These are phyloP conservation scores for Pichia heedii DNA, from an alignment of 805 yeast species.

Conservation along the genomic window DNA sequence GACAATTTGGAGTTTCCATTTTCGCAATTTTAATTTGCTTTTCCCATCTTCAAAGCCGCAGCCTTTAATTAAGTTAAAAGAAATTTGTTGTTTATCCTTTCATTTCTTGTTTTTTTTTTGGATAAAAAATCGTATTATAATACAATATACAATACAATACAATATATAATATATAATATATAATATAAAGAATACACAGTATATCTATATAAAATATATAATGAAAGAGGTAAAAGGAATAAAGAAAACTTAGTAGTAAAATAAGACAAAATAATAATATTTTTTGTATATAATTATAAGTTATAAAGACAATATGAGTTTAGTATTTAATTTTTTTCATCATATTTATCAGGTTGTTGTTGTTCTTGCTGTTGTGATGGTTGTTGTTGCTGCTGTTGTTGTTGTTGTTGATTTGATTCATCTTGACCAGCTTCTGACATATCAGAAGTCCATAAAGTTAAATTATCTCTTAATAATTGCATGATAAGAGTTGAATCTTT, in stretches of 20 bases:
- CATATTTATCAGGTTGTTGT: neutral
- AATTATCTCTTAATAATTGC: slow-evolving; percentile 97
- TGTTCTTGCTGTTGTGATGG: slow-evolving; percentile 10
- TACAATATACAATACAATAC: neutral
- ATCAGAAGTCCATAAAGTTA: slow-evolving; percentile 96
- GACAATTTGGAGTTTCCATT: too few relatives aligned
- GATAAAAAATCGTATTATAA: too few relatives aligned
- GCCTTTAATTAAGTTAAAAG: too few relatives aligned
- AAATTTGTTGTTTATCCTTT: too few relatives aligned
- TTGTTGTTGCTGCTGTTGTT: too few relatives aligned
- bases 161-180: neutral
- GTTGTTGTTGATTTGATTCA: slow-evolving; percentile 22
- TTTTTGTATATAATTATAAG: too few relatives aligned
- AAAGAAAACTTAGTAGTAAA: neutral
- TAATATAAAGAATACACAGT: slow-evolving; percentile 2
- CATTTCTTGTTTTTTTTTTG: neutral
- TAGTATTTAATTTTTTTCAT: neutral
- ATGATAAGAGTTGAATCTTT: slow-evolving; percentile 97
- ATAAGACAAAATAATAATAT: too few relatives aligned
- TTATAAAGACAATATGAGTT: too few relatives aligned
- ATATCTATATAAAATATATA: neutral
- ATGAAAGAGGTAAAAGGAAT: neutral
- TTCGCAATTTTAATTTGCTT: too few relatives aligned
- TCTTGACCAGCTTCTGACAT: slow-evolving; percentile 75
- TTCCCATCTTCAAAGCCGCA: too few relatives aligned